Evolutionary conservation across 148 eudicot species (phyloP).

Genomic region (Fagopyrum homotropicum): DNA sequence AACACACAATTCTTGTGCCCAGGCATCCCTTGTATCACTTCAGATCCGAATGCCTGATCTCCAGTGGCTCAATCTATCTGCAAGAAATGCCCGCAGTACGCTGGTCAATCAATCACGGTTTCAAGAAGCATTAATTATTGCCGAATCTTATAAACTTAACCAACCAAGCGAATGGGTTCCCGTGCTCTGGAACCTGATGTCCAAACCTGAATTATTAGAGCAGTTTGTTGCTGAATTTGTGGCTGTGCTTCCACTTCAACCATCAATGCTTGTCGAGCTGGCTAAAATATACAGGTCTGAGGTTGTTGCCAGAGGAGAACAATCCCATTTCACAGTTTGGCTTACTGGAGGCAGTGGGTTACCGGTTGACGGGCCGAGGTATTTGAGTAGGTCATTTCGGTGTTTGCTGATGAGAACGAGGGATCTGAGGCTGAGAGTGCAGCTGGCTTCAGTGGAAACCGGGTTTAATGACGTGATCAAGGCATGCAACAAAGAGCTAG

Average conservation of each 20-base stretch:
- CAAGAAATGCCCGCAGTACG: conserved; percentile 74
- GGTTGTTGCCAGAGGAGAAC: conserved; percentile 85
- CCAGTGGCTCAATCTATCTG: conserved; percentile 76
- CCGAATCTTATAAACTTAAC: conserved; percentile 91
- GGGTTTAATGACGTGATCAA: conserved; percentile 68
- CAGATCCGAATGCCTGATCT: conserved; percentile 97
- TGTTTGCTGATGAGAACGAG: conserved; percentile 82
- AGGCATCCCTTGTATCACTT: conserved; percentile 87
- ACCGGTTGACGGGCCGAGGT: conserved; percentile 87
- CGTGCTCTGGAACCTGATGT: conserved; percentile 94
- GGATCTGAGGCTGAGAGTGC: conserved; percentile 69
- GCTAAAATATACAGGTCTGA: conserved; percentile 81
- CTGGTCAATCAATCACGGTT: conserved; percentile 88
- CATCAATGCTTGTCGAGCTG: conserved; percentile 73
- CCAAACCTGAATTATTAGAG: conserved; percentile 80
- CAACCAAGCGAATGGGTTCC: conserved; percentile 97
- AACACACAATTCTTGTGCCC: conserved; percentile 75
- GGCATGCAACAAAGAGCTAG: conserved; percentile 57
- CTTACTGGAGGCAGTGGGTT: conserved; percentile 71
- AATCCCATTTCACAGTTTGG: conserved; percentile 87
- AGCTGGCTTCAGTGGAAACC: conserved; percentile 69
- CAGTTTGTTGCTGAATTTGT: conserved; percentile 89
- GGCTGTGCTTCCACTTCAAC: conserved; percentile 81
- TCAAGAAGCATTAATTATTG: conserved; percentile 93
- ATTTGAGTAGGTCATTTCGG: conserved; percentile 78